Evolutionary conservation across 2,329 filamentous ascomycete genomes (phyloP).

Genomic region (Scedosporium boydii): DNA sequence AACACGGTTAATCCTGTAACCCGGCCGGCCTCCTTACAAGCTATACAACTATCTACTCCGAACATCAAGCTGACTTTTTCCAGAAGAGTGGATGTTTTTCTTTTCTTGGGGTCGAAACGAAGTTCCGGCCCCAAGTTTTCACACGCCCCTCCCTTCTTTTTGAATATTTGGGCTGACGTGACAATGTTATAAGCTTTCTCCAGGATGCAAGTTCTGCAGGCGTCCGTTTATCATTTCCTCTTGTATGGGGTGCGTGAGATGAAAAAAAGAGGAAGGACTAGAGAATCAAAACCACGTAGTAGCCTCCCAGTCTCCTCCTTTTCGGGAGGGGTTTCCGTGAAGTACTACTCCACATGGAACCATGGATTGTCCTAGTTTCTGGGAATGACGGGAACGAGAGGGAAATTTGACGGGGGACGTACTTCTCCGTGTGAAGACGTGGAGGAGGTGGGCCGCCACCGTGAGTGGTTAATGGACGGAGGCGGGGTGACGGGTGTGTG

Average conservation of each 20-base stretch:
- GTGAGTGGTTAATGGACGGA: too few relatives aligned
- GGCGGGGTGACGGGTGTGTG: background rate
- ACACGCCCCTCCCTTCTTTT: background rate
- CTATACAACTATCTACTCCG: too few relatives aligned
- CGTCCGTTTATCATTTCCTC: background rate
- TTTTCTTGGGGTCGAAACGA: background rate
- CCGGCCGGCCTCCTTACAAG: too few relatives aligned
- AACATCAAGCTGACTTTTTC: too few relatives aligned
- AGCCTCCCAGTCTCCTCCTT: background rate
- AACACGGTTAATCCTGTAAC: too few relatives aligned
- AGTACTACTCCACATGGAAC: background rate
- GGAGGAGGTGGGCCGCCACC: too few relatives aligned
- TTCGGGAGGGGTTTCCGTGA: background rate
- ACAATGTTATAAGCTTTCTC: background rate
- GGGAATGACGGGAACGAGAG: background rate
- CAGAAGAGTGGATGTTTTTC: too few relatives aligned
- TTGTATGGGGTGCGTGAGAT: background rate
- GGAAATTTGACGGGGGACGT: too few relatives aligned
- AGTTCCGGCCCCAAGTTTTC: background rate
- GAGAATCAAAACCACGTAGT: background rate
- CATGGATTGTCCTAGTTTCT: background rate
- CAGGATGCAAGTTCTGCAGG: background rate
- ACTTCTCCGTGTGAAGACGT: too few relatives aligned
- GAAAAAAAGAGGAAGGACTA: background rate
- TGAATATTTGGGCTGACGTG: background rate